These are phyloP conservation scores for Alternaria sp. DNA, from an alignment of 2,329 filamentous ascomycete genomes.

Conservation along the genomic window DNA sequence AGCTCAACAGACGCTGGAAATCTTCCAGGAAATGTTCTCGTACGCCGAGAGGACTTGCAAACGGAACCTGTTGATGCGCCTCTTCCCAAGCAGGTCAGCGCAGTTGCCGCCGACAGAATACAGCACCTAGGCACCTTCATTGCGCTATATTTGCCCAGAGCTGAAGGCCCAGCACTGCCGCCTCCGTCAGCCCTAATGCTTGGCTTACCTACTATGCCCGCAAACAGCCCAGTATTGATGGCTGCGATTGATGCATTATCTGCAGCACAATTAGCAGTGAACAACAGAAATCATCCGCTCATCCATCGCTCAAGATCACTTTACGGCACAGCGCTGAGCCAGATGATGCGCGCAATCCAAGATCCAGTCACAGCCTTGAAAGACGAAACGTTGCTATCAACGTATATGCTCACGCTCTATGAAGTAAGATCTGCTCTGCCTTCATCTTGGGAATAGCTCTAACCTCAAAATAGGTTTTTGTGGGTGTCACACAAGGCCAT, in stretches of 20 bases:
- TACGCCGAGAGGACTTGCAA: conserved; percentile 21
- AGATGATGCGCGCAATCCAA: conserved; percentile 43
- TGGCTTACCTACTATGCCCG: conserved; percentile 41
- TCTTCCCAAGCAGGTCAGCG: conserved; percentile 43
- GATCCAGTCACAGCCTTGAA: conserved; percentile 35
- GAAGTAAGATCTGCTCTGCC: conserved; percentile 28
- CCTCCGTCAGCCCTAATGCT: conserved; percentile 49
- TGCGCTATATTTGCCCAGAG: conserved; percentile 41
- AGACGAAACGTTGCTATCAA: conserved; percentile 47
- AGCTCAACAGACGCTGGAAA: conserved; percentile 9
- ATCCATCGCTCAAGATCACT: conserved; percentile 47
- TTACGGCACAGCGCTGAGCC: conserved; percentile 45
- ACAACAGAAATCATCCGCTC: conserved; percentile 38
- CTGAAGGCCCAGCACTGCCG: conserved; percentile 40
- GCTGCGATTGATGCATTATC: conserved; percentile 46
- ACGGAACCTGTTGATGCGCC: conserved; percentile 26
- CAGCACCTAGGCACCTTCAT: conserved; percentile 47
- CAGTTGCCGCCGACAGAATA: conserved; percentile 46
- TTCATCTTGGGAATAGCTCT: background rate
- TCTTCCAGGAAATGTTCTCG: conserved; percentile 11
- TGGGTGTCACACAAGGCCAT: conserved; percentile 43
- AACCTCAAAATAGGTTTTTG: conserved; percentile 39
- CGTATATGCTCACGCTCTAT: conserved; percentile 46
- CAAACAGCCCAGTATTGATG: conserved; percentile 40
- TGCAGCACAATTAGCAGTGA: conserved; percentile 46